Conservation (phyloP, 805 yeast genomes). For the Saccharomycopsis vini region DNA sequence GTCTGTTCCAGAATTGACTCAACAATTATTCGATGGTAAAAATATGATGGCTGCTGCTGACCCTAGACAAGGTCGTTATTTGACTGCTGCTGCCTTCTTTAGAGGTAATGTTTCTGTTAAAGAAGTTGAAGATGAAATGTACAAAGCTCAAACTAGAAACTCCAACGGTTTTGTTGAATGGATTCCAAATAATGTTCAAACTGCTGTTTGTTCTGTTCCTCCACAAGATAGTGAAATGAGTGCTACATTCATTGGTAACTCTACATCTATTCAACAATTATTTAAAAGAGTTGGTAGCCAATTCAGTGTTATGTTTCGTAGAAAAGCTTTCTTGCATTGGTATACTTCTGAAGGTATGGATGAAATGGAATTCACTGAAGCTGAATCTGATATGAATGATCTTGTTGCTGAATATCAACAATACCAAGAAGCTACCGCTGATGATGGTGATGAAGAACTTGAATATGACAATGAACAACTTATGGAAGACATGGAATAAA, state of each 20-base stretch:
- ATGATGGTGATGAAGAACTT: slow-evolving; percentile 60
- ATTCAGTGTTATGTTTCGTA: slow-evolving; percentile 85
- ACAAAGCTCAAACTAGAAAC: slow-evolving; percentile 72
- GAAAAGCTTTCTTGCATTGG: slow-evolving; percentile 95
- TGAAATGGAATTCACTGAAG: slow-evolving; percentile 88
- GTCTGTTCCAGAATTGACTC: slow-evolving; percentile 85
- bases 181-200: slow-evolving; percentile 94
- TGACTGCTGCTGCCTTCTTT: slow-evolving; percentile 90
- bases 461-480: slow-evolving; percentile 63
- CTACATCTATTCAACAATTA: slow-evolving; percentile 86
- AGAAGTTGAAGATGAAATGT: slow-evolving; percentile 93
- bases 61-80: slow-evolving; percentile 82
- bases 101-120: slow-evolving; percentile 88
- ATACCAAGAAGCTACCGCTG: slow-evolving; percentile 75
- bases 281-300: slow-evolving; percentile 86
- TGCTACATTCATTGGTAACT: slow-evolving; percentile 89
- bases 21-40: slow-evolving; percentile 85
- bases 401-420: slow-evolving; percentile 86
- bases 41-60: slow-evolving; percentile 96
- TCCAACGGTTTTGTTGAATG: slow-evolving; percentile 84
- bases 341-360: slow-evolving; percentile 95
- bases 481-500: slow-evolving; percentile 32
- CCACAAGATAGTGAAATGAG: slow-evolving; percentile 81
- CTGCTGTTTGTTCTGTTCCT: slow-evolving; percentile 86
- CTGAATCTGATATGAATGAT: slow-evolving; percentile 85